These are phyloP conservation scores for Aspergillus versicolor DNA, from an alignment of 2,329 filamentous ascomycete species.

Conservation along the genomic window DNA sequence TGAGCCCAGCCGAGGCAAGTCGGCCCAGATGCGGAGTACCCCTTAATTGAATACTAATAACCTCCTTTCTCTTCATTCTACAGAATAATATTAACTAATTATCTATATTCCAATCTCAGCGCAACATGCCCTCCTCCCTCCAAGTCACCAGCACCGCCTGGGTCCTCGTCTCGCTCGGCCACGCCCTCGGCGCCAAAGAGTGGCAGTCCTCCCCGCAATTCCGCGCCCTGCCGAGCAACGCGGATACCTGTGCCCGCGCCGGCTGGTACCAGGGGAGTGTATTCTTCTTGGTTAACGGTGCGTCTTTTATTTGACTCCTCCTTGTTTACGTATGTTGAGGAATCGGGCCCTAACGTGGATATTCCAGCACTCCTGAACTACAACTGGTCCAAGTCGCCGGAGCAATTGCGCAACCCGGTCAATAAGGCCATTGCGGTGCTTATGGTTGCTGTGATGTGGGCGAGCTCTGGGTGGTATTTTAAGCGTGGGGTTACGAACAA, in stretches of 20 bases:
- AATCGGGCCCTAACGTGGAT: neutral
- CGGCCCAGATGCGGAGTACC: too few species aligned
- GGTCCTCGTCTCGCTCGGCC: constrained; percentile 19
- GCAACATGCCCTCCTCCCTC: constrained; percentile 15
- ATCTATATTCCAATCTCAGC: too few species aligned
- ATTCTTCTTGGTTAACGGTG: constrained; percentile 24
- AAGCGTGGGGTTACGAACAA: constrained; percentile 27
- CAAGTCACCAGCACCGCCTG: constrained; percentile 16
- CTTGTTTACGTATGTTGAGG: neutral
- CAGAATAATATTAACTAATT: neutral
- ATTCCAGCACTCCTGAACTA: constrained; percentile 12
- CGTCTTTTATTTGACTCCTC: neutral
- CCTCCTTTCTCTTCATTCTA: neutral
- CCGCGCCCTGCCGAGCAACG: constrained; percentile 21
- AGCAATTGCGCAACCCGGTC: constrained; percentile 24
- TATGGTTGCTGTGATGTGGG: constrained; percentile 25
- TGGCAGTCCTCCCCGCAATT: constrained; percentile 21
- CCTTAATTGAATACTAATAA: too few species aligned
- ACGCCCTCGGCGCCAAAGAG: constrained; percentile 18
- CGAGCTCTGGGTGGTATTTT: constrained; percentile 32
- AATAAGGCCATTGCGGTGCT: constrained; percentile 31
- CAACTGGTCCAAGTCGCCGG: constrained; percentile 11
- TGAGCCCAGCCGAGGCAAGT: too few species aligned
- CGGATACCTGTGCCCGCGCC: constrained; percentile 22
- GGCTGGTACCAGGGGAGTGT: constrained; percentile 29